Evolutionary conservation across 192 early-diverging fungal species (phyloP).

Genomic region (Paraglomus brasilianum): DNA sequence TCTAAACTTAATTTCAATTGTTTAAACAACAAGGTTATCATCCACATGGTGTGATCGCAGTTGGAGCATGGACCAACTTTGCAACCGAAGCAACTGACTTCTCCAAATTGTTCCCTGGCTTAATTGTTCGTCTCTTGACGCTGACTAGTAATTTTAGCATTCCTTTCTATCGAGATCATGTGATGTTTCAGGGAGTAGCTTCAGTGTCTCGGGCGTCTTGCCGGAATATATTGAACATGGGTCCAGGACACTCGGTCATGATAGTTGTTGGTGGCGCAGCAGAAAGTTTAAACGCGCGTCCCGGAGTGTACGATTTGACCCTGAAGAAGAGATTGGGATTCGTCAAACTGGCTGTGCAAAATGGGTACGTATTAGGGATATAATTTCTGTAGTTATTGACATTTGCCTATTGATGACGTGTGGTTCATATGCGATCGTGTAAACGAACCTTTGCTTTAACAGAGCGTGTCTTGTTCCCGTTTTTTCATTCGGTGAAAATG

Average conservation of each 20-base stretch:
- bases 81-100: constrained; percentile 80
- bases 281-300: constrained; percentile 74
- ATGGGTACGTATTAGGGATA: constrained; percentile 47
- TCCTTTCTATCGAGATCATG: constrained; percentile 83
- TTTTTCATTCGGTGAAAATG: constrained; percentile 93
- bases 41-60: constrained; percentile 86
- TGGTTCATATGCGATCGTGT: not conserved
- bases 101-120: constrained; percentile 72
- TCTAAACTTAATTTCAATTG: not conserved
- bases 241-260: constrained; percentile 67
- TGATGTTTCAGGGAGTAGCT: constrained; percentile 73
- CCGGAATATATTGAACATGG: constrained; percentile 69
- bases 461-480: constrained; percentile 80
- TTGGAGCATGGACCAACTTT: constrained; percentile 81
- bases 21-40: constrained; percentile 60
- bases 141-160: constrained; percentile 79
- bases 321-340: constrained; percentile 85
- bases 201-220: constrained; percentile 78
- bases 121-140: constrained; percentile 77
- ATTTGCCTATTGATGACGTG: not conserved
- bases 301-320: constrained; percentile 63
- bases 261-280: constrained; percentile 92
- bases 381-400: not conserved
- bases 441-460: not conserved
- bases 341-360: constrained; percentile 81